Evolutionary conservation across 2,329 filamentous ascomycete species (phyloP), one percentile per base, ranked within the genome.

Genomic region (Colletotrichum karsti): DNA sequence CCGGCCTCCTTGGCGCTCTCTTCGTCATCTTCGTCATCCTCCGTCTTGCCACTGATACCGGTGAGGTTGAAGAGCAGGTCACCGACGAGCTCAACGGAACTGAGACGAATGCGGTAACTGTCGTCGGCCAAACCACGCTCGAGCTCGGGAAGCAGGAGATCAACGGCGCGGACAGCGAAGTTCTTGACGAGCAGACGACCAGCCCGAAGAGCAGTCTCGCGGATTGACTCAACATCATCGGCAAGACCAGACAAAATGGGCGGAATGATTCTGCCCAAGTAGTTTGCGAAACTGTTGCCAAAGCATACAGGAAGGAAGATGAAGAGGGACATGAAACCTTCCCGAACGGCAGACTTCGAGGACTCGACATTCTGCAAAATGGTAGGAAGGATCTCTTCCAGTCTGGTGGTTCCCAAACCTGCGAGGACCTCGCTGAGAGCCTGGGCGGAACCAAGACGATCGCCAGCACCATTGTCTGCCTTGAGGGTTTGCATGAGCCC

Each of bases 301-400:
- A 99, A 99, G 82, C 96, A 99, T 59, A 97, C 96, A 12, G 96
- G 96, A 83, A 99, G 90, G 88, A 98, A 99, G 73, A 99, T 98
- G 82, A 99, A 99, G 42, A 99, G 88, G 7, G 96, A 98, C 96
- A 99, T 99, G 84, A 99, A 99, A 50, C 96, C 96, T 85, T 99
- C 96, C 74, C 96, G 91, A 71, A 99, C 94, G 61, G 94, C 90
- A 18, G 96, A 79, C 81, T 97, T 98, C 73, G 92, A 90, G 74
- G 95, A 98, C 73, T 94, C 91, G 72, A 97, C 95, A 75, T 99
- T 99, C 76, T 98, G 95, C 42, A 99, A 83, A 73, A 99, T 97
- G 12, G 95, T 98, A 41, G 96, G 97, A 50, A 99, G 84, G 5
- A 95, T 98, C 81, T 99, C 97, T 80, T 99, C 96, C 73, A 99